These are phyloP conservation scores for Paxillus involutus DNA, from an alignment of 768 basidiomycete genomes.

Conservation along the genomic window DNA sequence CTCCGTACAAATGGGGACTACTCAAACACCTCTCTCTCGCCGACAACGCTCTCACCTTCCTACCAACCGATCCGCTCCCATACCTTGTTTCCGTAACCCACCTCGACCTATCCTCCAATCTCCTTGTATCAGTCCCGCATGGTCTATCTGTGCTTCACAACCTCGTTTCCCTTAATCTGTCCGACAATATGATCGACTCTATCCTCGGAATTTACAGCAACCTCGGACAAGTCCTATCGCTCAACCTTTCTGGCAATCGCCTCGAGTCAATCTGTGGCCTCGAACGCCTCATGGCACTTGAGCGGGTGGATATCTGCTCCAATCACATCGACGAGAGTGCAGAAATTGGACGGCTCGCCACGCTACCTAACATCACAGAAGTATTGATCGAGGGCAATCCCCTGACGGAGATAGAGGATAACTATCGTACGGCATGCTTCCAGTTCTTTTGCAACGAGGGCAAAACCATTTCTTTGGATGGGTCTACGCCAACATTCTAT, in stretches of 20 bases:
- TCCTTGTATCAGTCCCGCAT: slow-evolving; percentile 84
- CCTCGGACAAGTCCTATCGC: slow-evolving; percentile 70
- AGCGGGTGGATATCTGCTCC: slow-evolving; percentile 79
- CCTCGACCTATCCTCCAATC: slow-evolving; percentile 88
- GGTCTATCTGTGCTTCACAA: slow-evolving; percentile 73
- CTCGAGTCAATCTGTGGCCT: slow-evolving; percentile 95
- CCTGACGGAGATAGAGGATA: slow-evolving; percentile 64
- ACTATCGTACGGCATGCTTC: slow-evolving; percentile 78
- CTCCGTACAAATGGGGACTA: slow-evolving; percentile 69
- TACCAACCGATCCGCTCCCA: slow-evolving; percentile 65
- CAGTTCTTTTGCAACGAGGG: slow-evolving; percentile 83
- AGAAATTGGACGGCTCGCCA: slow-evolving; percentile 81
- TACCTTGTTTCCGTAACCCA: slow-evolving; percentile 74
- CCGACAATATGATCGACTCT: slow-evolving; percentile 97
- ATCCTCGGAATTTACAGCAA: slow-evolving; percentile 84
- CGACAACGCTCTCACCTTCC: slow-evolving; percentile 79
- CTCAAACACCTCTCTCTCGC: slow-evolving; percentile 75
- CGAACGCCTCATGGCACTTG: slow-evolving; percentile 82
- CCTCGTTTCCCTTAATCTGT: slow-evolving; percentile 89
- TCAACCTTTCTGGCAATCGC: slow-evolving; percentile 85
- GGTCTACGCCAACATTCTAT: slow-evolving; percentile 64
- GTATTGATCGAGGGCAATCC: slow-evolving; percentile 88
- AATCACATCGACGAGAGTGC: slow-evolving; percentile 81
- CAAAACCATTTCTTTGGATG: slow-evolving; percentile 77
- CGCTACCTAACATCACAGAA: slow-evolving; percentile 75